Base-by-base conservation (phyloP, 2,329 filamentous ascomycete species). In the Botrytis sinoallii region DNA sequence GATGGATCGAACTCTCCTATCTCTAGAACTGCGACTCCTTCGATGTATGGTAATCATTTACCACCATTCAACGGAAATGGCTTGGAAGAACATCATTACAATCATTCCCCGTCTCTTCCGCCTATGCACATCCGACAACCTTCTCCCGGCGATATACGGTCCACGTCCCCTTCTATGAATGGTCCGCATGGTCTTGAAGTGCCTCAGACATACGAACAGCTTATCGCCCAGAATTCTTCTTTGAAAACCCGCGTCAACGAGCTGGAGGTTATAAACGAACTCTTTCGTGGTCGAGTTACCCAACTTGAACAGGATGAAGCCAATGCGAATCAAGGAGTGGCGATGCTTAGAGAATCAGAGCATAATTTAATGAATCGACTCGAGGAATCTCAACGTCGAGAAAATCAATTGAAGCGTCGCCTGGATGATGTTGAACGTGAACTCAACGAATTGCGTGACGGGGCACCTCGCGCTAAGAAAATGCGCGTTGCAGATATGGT, bases 161-260 rank as follows among this genome's bases (percentile, higher is more conserved):
- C 82, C 72, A 88, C 91, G 40, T 83, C 82, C 20, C 80, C 82
- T 55, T 72, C 70, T 67, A 75, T 88, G 74, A 88, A 89, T 75
- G 85, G 84, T 69, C 84, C 88, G 74, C 90, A 91, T 66, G 87
- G 90, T 76, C 85, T 91, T 73, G 93, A 95, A 74, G 86, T 89
- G 7, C 89, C 92, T 0, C 92, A 94, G 80, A 92, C 91, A 4
- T 94, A 93, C 81, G 93, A 97, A 80, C 91, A 93, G 75, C 88
- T 97, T 38, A 85, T 94, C 70, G 91, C 92, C 2, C 89, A 91
- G 75, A 97, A 97, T 82, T 93, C 93, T 8, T 92, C 91, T 69
- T 86, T 98, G n/a, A 97, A 97, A 84, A 99, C 96, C 0, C 91
- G 96, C 60, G 95, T 99, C 48, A 96, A 92, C 78, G 96, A 99